These are phyloP conservation scores for Maudiozyma barnettii DNA, from an alignment of 805 yeast genomes.

Conservation along the genomic window DNA sequence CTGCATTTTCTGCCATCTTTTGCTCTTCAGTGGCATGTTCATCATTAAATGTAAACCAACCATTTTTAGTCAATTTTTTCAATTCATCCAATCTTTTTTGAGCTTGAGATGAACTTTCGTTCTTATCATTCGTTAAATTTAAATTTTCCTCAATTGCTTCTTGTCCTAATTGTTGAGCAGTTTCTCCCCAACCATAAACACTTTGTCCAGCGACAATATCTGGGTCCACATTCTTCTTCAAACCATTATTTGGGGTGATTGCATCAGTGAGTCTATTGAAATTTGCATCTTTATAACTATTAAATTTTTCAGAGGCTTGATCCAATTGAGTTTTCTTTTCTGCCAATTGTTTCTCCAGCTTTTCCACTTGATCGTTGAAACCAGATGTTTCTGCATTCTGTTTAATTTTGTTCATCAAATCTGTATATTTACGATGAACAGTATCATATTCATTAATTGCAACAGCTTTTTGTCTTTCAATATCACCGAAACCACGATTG, in stretches of 20 bases:
- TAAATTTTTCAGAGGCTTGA: constrained; percentile 12
- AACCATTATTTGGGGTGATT: constrained; percentile 6
- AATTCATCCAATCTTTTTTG: constrained; percentile 26
- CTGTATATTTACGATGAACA: constrained; percentile 21
- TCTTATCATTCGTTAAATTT: neutral
- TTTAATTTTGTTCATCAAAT: constrained; percentile 7
- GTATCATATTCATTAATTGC: constrained; percentile 25
- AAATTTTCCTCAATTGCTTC: constrained; percentile 28
- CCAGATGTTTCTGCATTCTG: constrained; percentile 8
- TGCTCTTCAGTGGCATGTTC: constrained; percentile 22
- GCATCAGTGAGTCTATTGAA: constrained; percentile 22
- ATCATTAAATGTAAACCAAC: constrained; percentile 24
- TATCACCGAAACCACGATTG: constrained; percentile 22
- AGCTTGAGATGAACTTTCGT: constrained; percentile 1
- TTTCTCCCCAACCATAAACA: constrained; percentile 40
- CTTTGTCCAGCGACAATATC: constrained; percentile 30
- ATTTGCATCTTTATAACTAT: constrained; percentile 9
- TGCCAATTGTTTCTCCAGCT: constrained; percentile 6
- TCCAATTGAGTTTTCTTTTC: constrained; percentile 13
- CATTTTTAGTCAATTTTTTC: constrained; percentile 28
- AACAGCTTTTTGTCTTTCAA: constrained; percentile 22
- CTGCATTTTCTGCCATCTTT: constrained; percentile 29
- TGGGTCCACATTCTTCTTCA: neutral
- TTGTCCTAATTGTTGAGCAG: constrained; percentile 32
- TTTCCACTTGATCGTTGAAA: constrained; percentile 12